Evolutionary conservation across 768 basidiomycete species (phyloP).

Genomic region (Galerina sulciceps): DNA sequence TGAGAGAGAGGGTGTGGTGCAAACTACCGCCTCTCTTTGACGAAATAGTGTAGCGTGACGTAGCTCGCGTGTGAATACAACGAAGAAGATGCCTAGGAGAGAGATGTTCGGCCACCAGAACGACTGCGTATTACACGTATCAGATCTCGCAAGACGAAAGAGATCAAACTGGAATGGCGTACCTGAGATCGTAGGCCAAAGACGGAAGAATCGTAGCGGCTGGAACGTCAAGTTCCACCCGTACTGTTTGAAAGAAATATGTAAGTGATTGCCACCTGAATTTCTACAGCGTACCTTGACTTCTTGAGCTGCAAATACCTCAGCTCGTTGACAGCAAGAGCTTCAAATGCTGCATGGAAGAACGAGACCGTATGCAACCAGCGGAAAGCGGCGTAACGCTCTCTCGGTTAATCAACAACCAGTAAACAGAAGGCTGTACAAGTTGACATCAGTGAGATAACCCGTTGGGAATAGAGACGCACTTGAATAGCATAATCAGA

Average conservation of each 20-base stretch:
- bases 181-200: conserved; percentile 93
- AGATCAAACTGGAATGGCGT: conserved; percentile 27
- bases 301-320: conserved; percentile 91
- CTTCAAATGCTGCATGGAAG: conserved; percentile 99
- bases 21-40: conserved; percentile 73
- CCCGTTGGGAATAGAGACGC: conserved; percentile 38
- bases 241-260: conserved; percentile 55
- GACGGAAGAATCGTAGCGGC: conserved; percentile 94
- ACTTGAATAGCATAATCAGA: conserved; percentile 98
- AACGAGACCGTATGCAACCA: conserved; percentile 94
- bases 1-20: too few relatives aligned
- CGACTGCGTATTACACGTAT: conserved; percentile 44
- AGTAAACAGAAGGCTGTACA: conserved; percentile 84
- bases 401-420: conserved; percentile 95
- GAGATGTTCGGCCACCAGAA: conserved; percentile 99
- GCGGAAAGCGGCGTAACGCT: conserved; percentile 70
- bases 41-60: conserved; percentile 82
- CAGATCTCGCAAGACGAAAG: neutral
- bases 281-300: conserved; percentile 63
- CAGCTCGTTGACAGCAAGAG: conserved; percentile 96
- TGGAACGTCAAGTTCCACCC: conserved; percentile 95
- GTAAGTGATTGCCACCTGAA: neutral
- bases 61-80: conserved; percentile 78
- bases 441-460: too few relatives aligned
- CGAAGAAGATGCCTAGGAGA: conserved; percentile 86